Percentiles rank a stretch among this genome's conserved stretches.
Evolutionary conservation across 345 rosid species (phyloP).

Genomic region (Murraya paniculata): DNA sequence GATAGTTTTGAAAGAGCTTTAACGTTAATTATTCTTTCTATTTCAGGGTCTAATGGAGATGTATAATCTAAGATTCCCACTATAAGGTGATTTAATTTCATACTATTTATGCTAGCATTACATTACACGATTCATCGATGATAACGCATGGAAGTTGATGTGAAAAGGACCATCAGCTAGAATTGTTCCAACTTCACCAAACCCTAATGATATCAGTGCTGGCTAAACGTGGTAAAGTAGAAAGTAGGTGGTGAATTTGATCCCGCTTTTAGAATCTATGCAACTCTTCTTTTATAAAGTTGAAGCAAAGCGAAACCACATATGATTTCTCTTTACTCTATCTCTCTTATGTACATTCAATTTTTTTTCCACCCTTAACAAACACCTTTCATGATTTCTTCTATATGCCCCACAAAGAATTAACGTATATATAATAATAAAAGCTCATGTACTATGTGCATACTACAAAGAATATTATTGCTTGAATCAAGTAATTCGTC

Average conservation of each 20-base stretch:
- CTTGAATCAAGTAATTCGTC: neutral
- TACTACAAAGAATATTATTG: neutral
- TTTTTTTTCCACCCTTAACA: neutral
- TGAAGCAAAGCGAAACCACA: neutral
- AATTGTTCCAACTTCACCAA: constrained; percentile 6
- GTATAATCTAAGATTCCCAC: no score
- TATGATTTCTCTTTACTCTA: neutral
- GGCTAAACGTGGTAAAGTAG: neutral
- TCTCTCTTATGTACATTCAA: no score
- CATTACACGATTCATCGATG: neutral
- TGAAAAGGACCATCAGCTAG: neutral
- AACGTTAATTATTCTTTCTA: no score
- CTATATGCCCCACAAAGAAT: neutral
- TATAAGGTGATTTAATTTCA: no score
- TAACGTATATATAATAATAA: neutral
- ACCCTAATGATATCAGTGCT: neutral
- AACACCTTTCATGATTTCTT: constrained; percentile 1
- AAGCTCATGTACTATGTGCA: no score
- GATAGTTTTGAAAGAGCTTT: no score
- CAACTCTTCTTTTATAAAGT: neutral
- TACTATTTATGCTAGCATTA: neutral
- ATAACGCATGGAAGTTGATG: neutral
- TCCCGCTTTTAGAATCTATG: constrained; percentile 5
- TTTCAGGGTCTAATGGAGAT: no score
- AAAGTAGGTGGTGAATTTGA: constrained; percentile 9